Base-by-base conservation (phyloP, 345 rosid genomes). In the Hibiscus tridactylites region DNA sequence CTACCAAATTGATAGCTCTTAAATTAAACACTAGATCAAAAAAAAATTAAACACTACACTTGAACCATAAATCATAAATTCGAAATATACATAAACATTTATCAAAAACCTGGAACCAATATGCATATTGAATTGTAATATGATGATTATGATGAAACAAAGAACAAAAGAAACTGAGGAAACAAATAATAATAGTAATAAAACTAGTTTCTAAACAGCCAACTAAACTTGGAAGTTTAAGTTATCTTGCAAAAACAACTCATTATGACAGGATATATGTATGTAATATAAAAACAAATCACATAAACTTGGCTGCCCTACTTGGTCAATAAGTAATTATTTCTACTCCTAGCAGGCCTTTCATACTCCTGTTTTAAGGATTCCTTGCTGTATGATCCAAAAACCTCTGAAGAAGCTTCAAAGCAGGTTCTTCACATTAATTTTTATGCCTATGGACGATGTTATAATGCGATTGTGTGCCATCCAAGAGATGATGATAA, bases 401-500 rank as follows among this genome's bases (percentile, higher is more conserved):
- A 72, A 78, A 80, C 73, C 83, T 72, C 80, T 68, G 83, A 79
- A 81, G 82, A 79, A 80, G 80, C 84, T 73, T 75, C 71, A 62
- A 66, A 76, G 73, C 69, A 65, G 73, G 65, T 70, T 80, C 78
- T 83, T 83, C 88, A 31, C 82, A 64, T 74, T 73, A 63, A 71
- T 73, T 24, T 61, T 76, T 82, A 66, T 26, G 61, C 80, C 85
- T 81, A 80, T 66, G 74, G 54, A 78, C 79, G 75, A 77, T 66
- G 83, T 75, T 70, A 74, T 76, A 50, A 52, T 72, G 75, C 53
- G 11, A 59, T 24, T 68, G 17, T 76, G 73, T 50, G 75, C 85
- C 88, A 85, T 46, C 85, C 87, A 75, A 72, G 76, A 15, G 88
- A 81, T 60, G 88, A 81, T 60, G 95, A 88, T 78, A 82, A 73